A percentile compares a stretch with the other conserved stretches of the same genome.
Evolutionary conservation across 1,139 yeast genomes (phyloP).

Genomic region (Suhomyces guaymorum): DNA sequence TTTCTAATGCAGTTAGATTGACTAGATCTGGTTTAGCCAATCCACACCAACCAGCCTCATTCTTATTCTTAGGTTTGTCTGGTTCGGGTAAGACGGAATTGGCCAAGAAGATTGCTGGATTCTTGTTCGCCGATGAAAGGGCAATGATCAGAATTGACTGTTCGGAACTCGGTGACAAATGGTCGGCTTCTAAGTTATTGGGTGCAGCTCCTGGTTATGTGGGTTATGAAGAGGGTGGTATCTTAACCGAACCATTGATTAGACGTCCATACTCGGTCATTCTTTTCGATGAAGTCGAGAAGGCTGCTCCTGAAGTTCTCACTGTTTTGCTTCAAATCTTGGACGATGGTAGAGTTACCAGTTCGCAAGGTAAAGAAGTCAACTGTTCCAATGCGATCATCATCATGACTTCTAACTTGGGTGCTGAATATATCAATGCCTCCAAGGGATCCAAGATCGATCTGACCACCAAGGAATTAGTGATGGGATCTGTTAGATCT

Average conservation of each 20-base stretch:
- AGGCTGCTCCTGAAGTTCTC: conserved; percentile 98
- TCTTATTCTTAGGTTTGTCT: conserved; percentile 89
- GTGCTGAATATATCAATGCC: conserved; percentile 84
- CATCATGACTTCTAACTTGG: conserved; percentile 96
- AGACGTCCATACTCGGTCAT: conserved; percentile 94
- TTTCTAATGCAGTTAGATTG: conserved; percentile 89
- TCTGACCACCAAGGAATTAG: conserved; percentile 67
- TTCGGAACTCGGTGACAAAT: conserved; percentile 92
- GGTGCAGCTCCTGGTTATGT: conserved; percentile 99
- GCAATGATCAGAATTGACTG: conserved; percentile 98
- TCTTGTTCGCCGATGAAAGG: conserved; percentile 90
- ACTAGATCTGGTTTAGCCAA: conserved; percentile 95
- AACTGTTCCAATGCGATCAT: conserved; percentile 90
- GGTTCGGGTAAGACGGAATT: conserved; percentile 99
- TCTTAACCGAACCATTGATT: conserved; percentile 85
- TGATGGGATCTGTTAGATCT: conserved; percentile 79
- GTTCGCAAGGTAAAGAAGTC: conserved; percentile 90
- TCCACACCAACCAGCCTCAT: conserved; percentile 95
- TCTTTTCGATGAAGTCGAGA: conserved; percentile 94
- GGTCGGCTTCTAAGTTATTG: conserved; percentile 89
- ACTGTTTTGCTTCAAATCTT: conserved; percentile 87
- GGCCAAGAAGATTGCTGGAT: conserved; percentile 94
- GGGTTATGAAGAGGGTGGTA: conserved; percentile 98
- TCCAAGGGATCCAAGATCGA: conserved; percentile 66
- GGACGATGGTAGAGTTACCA: conserved; percentile 95